phyloP scores from a whole-genome alignment of 106 monocot species.

The Dendrobium catenatum region DNA sequence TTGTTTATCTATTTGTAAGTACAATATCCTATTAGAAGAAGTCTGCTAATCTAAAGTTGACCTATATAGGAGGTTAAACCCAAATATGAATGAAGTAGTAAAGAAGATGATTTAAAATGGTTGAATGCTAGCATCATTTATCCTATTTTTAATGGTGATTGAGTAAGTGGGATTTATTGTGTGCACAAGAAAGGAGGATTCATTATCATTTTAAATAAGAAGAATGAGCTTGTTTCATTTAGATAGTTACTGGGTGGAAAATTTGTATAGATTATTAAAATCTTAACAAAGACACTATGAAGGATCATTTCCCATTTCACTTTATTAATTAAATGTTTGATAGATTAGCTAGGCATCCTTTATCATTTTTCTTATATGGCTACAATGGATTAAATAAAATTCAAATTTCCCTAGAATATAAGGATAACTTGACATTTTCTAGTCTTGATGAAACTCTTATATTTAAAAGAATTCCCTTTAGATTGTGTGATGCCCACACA shows the following conservation, averaged over 20 bases:
- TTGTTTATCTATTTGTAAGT: no score
- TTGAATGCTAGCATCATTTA: no score
- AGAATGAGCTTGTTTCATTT: not conserved
- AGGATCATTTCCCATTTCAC: not conserved
- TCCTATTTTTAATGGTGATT: not conserved
- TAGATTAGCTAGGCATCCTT: not conserved
- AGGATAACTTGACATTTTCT: not conserved
- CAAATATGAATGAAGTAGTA: no score
- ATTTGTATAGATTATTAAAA: not conserved
- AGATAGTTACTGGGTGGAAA: not conserved
- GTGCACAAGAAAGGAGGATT: not conserved
- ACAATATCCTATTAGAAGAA: no score
- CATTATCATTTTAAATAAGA: not conserved
- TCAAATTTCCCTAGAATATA: not conserved
- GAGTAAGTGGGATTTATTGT: not conserved
- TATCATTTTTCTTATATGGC: not conserved
- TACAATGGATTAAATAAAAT: not conserved
- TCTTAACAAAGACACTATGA: not conserved
- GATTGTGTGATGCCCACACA: no score
- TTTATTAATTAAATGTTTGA: not conserved
- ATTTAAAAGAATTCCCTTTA: no score
- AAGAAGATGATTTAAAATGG: no score
- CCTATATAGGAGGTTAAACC: no score
- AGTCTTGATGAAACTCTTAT: not conserved
- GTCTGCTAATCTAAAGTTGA: no score